Conservation (phyloP, 306 rosid genomes). For the Heteromeles arbutifolia region DNA sequence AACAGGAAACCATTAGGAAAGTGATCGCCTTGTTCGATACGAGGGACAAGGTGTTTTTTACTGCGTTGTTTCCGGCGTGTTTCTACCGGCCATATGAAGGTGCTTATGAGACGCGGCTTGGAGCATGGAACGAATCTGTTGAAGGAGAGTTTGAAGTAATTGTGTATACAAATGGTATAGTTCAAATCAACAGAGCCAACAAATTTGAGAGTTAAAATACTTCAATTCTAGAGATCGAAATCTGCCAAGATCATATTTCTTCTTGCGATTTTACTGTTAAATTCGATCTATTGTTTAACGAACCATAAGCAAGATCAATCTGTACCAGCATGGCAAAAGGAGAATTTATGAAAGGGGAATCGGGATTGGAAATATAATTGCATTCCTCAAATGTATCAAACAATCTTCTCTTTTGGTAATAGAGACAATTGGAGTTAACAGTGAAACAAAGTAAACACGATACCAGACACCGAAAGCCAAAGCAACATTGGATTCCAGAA, state of each 20-base stretch:
- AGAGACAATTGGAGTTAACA: not conserved
- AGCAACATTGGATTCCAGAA: conserved; percentile 24
- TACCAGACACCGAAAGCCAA: not conserved
- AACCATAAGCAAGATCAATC: not conserved
- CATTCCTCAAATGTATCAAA: not conserved
- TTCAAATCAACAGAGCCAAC: too few species aligned
- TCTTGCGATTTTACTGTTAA: too few species aligned
- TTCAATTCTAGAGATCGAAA: too few species aligned
- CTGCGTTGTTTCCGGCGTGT: too few species aligned
- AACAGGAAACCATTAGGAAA: too few species aligned
- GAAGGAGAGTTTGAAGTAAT: not conserved
- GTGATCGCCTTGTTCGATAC: too few species aligned
- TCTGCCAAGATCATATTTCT: too few species aligned
- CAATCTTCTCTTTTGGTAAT: not conserved
- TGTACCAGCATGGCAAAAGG: not conserved
- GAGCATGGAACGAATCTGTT: too few species aligned
- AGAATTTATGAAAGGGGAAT: not conserved
- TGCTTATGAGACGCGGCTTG: too few species aligned
- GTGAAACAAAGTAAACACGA: not conserved
- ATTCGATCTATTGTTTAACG: not conserved
- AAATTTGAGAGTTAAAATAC: too few species aligned
- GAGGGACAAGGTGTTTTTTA: too few species aligned
- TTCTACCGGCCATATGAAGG: too few species aligned
- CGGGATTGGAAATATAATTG: not conserved
- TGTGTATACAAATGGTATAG: not conserved